phyloP scores from a whole-genome alignment of 305 asterid genomes.

The Fraxinus paxiana region DNA sequence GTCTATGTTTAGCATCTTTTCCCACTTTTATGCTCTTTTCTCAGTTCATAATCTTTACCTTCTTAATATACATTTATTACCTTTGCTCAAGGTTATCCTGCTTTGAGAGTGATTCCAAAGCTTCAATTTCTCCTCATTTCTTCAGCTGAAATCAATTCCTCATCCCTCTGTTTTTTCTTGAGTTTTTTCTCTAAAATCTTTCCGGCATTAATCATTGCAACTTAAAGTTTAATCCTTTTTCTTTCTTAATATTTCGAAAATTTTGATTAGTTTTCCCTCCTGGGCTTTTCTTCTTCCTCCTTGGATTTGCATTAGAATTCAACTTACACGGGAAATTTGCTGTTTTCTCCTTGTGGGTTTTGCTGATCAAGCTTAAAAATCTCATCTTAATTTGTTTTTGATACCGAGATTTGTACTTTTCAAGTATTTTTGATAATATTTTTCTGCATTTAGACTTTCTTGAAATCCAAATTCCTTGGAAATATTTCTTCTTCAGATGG shows the following conservation, averaged over 20 bases:
- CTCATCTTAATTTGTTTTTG: slow-evolving; percentile 23
- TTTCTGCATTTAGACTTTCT: neutral
- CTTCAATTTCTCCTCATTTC: slow-evolving; percentile 31
- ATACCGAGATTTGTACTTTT: slow-evolving; percentile 15
- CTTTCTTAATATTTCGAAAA: neutral
- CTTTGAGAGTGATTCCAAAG: slow-evolving; percentile 33
- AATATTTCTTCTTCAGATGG: slow-evolving; percentile 21
- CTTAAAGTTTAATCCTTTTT: slow-evolving; percentile 37
- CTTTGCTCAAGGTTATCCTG: slow-evolving; percentile 15
- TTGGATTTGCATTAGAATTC: slow-evolving; percentile 14
- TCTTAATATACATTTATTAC: slow-evolving; percentile 13
- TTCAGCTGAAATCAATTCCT: slow-evolving; percentile 28
- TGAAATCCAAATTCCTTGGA: slow-evolving; percentile 18
- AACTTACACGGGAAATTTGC: slow-evolving; percentile 22
- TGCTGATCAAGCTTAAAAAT: slow-evolving; percentile 42
- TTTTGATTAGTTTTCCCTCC: slow-evolving; percentile 7
- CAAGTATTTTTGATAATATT: neutral
- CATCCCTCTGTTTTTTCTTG: slow-evolving; percentile 29
- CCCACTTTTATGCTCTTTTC: slow-evolving; percentile 28
- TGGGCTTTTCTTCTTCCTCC: slow-evolving; percentile 23
- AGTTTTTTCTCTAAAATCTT: slow-evolving; percentile 16
- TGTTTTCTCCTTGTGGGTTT: slow-evolving; percentile 35
- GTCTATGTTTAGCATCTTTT: slow-evolving; percentile 62
- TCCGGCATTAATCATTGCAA: slow-evolving; percentile 38
- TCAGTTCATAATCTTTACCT: slow-evolving; percentile 39